Evolutionary conservation across 2,329 filamentous ascomycete species (phyloP).

Genomic region (Graphilbum fragrans): DNA sequence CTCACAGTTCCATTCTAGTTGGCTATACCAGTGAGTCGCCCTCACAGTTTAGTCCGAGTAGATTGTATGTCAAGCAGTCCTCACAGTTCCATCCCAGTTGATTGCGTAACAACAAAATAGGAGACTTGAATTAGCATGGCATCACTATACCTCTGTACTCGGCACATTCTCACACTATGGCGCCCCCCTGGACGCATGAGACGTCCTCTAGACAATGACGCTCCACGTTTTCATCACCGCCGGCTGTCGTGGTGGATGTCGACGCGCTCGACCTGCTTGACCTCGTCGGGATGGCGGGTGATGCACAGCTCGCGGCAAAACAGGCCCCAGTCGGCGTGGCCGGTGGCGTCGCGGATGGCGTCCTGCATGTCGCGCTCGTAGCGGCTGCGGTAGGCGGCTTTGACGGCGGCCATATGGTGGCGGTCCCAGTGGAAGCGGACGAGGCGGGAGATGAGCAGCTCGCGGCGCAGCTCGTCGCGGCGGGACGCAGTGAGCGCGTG

Average conservation of each 20-base stretch:
- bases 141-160: too few species aligned
- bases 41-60: too few species aligned
- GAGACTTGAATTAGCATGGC: too few species aligned
- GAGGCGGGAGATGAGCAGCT: slow-evolving; percentile 76
- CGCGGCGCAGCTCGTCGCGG: slow-evolving; percentile 62
- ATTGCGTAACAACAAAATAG: too few species aligned
- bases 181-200: too few species aligned
- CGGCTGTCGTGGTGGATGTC: slow-evolving; percentile 9
- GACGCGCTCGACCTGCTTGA: slow-evolving; percentile 37
- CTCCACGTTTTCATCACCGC: background rate
- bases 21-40: too few species aligned
- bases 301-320: slow-evolving; percentile 65
- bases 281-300: slow-evolving; percentile 45
- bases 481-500: slow-evolving; percentile 72
- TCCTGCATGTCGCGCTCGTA: slow-evolving; percentile 66
- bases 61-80: too few species aligned
- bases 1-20: too few species aligned
- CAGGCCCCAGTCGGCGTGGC: slow-evolving; percentile 56
- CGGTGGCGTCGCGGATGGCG: slow-evolving; percentile 65
- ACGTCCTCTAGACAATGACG: background rate
- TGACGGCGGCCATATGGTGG: slow-evolving; percentile 66
- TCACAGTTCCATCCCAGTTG: too few species aligned
- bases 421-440: slow-evolving; percentile 91
- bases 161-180: too few species aligned
- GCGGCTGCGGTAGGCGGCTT: slow-evolving; percentile 65